Percentiles rank a stretch among this genome's conserved stretches.
Conservation (phyloP, 805 yeast species). For the Saccharomyces kudriavzevii region DNA sequence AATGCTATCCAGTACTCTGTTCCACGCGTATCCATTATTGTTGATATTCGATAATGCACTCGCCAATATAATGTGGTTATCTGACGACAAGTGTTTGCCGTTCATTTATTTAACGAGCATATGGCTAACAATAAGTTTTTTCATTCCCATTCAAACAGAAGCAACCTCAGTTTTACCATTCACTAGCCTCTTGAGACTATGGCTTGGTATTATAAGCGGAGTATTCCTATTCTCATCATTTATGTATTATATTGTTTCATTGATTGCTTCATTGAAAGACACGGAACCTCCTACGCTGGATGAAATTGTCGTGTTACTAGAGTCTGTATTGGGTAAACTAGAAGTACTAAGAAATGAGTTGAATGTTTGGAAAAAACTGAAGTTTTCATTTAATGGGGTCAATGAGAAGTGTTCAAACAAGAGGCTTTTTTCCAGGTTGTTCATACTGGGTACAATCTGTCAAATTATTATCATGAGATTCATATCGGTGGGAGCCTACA, state of each 20-base stretch:
- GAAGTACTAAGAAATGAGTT: conserved; percentile 15
- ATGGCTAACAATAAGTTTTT: conserved; percentile 9
- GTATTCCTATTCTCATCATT: conserved; percentile 9
- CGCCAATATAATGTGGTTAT: conserved; percentile 24
- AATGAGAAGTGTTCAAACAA: background rate
- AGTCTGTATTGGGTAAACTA: conserved; percentile 21
- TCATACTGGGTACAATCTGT: conserved; percentile 1
- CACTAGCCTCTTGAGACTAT: conserved; percentile 4
- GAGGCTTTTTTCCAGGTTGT: background rate
- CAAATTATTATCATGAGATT: conserved; percentile 13
- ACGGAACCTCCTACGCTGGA: conserved; percentile 29
- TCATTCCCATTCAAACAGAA: conserved; percentile 1
- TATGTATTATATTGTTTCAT: conserved; percentile 17
- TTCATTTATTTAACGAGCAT: conserved; percentile 20
- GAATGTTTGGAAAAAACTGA: background rate
- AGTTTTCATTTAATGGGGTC: background rate
- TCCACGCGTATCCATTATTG: conserved; percentile 23
- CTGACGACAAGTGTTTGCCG: conserved; percentile 21
- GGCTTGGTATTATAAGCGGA: conserved; percentile 19
- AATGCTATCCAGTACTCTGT: conserved; percentile 15
- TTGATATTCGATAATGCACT: conserved; percentile 20
- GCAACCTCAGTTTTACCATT: background rate
- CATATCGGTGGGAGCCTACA: conserved; percentile 10
- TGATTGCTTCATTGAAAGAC: conserved; percentile 12
- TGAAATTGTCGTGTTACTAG: conserved; percentile 21